These are phyloP conservation scores for Iris macrosiphon DNA, from an alignment of 106 monocot species.

Conservation along the genomic window DNA sequence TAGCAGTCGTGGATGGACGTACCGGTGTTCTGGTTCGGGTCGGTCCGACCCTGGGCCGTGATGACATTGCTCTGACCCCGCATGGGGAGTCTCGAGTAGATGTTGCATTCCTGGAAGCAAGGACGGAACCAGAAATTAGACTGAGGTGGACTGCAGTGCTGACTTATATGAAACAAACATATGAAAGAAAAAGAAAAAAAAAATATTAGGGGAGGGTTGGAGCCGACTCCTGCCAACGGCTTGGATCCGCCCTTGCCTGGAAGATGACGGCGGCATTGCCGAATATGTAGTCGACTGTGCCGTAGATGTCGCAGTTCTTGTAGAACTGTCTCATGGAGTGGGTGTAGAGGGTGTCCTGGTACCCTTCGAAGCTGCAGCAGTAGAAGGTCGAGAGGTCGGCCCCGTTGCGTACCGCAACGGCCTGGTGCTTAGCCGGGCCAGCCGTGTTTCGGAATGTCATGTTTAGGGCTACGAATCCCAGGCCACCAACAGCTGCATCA, in stretches of 20 bases:
- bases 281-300: constrained; percentile 86
- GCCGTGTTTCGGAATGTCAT: constrained; percentile 71
- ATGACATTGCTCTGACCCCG: constrained; percentile 61
- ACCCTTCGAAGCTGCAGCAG: constrained; percentile 71
- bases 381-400: constrained; percentile 79
- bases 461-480: constrained; percentile 64
- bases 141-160: too few species aligned
- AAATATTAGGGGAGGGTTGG: too few species aligned
- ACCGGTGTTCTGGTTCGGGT: constrained; percentile 91
- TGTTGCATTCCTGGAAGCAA: constrained; percentile 75
- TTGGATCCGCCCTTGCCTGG: too few species aligned
- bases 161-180: too few species aligned
- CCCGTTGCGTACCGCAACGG: constrained; percentile 63
- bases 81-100: constrained; percentile 62
- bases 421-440: constrained; percentile 49
- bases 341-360: constrained; percentile 80
- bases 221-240: too few species aligned
- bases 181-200: too few species aligned
- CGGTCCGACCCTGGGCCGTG: constrained; percentile 82
- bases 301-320: constrained; percentile 67
- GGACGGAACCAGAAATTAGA: too few species aligned
- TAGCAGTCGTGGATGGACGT: constrained; percentile 52
- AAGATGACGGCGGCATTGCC: constrained; percentile 82
- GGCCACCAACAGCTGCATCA: constrained; percentile 46
- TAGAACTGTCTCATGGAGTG: constrained; percentile 82